Evolutionary conservation across 192 early-diverging fungal species (phyloP), one percentile per base, ranked within the genome.

Genomic region (Obelidium mucronatum): DNA sequence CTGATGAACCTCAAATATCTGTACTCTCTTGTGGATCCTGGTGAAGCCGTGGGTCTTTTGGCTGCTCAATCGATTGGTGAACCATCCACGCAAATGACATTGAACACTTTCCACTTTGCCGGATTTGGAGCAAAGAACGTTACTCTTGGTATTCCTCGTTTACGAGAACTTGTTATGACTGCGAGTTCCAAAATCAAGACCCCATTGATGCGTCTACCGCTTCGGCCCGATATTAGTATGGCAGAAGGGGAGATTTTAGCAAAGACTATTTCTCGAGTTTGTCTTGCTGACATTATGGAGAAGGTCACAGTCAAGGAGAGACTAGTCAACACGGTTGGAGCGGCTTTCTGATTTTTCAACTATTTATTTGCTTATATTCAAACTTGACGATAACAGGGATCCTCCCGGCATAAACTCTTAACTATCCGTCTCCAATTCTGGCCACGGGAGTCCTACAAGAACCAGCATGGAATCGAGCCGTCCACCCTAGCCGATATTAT

Each of bases 141-240:
- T 31, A 99, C 98, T 2, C 90, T 99, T 44, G 98, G 98, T 91
- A 98, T 99, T 71, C 98, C 98, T 44, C 96, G 98, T 90, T 84
- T 99, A 67, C 94, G 97, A 79, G 98, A 99, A 87, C 97, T 99
- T 75, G 93, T 99, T 82, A 99, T 99, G 97, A 97, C 96, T 3
- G 98, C 97, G 4, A 96, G 95, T 13, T 85, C 87, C 40, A 83
- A 87, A 31, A 93, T 96, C 71, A 92, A 96, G 76, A 98, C 96
- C 2, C 98, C 98, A 0, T 87, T 91, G 73, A 99, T 99, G 96
- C 87, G 92, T 17, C 86, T 99, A 61, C 94, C 93, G 24, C 81
- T 98, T 74, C 80, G 84, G 4, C 71, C 83, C 2, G 83, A 85
- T 72, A 90, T 95, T 2, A 85, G 84, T 30, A 40, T 56, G 34